These are phyloP conservation scores for Cyclotella sp. DNA, from an alignment of 108 stramenopile genomes.

Conservation along the genomic window DNA sequence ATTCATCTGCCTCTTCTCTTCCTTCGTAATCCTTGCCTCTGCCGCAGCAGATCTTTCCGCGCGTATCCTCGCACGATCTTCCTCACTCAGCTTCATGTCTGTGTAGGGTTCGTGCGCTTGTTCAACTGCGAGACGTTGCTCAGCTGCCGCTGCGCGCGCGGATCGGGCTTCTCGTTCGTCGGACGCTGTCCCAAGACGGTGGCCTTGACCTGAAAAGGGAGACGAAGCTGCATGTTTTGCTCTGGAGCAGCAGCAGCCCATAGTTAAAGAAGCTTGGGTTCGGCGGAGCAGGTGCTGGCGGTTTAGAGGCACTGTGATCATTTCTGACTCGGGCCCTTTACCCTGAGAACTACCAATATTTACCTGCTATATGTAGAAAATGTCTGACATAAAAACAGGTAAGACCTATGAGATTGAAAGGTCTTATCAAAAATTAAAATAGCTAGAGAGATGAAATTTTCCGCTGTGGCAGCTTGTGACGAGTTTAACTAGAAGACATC, in stretches of 20 bases:
- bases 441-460: too few species aligned
- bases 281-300: neutral
- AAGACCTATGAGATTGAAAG: too few species aligned
- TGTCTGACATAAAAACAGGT: too few species aligned
- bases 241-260: slow-evolving; percentile 56
- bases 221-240: slow-evolving; percentile 1
- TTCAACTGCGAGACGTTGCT: slow-evolving; percentile 10
- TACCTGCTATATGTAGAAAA: too few species aligned
- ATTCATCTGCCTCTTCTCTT: slow-evolving; percentile 44
- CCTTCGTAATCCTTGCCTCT: slow-evolving; percentile 44
- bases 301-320: too few species aligned
- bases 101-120: slow-evolving; percentile 33
- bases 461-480: too few species aligned
- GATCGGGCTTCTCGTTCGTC: slow-evolving; percentile 29
- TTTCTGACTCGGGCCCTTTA: too few species aligned
- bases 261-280: neutral
- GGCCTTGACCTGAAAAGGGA: slow-evolving; percentile 36
- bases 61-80: slow-evolving; percentile 46
- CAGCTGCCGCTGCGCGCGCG: slow-evolving; percentile 32
- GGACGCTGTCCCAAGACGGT: slow-evolving; percentile 54
- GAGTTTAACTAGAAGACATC: too few species aligned
- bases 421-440: too few species aligned
- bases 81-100: slow-evolving; percentile 36
- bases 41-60: slow-evolving; percentile 46
- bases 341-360: too few species aligned